Percentiles rank a stretch among this genome's conserved stretches.
Conservation (phyloP, 257 asterid species). For the Plantago major region DNA sequence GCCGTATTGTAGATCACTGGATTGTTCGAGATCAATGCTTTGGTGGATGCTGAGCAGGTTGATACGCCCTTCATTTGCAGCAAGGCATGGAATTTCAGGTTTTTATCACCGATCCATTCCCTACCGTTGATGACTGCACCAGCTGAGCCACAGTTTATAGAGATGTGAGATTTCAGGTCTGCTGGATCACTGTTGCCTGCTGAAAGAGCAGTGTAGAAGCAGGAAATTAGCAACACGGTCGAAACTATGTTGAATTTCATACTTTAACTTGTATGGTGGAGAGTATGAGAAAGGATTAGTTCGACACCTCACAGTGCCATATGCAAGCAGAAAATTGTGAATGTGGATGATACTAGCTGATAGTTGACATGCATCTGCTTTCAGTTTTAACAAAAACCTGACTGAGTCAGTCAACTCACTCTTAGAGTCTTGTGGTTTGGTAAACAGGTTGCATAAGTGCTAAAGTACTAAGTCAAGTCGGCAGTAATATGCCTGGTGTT, state of each 20-base stretch:
- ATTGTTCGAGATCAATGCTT: conserved; percentile 9
- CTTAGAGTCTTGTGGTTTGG: too few species aligned
- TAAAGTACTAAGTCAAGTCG: too few species aligned
- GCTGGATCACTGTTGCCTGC: background rate
- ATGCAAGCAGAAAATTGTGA: too few species aligned
- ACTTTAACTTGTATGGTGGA: background rate
- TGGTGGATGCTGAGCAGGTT: conserved; percentile 24
- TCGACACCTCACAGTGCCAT: too few species aligned
- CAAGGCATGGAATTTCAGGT: conserved; percentile 8
- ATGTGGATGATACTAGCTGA: too few species aligned
- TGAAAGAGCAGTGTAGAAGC: conserved; percentile 13
- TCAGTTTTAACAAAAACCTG: too few species aligned
- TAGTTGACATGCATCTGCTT: too few species aligned
- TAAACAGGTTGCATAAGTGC: too few species aligned
- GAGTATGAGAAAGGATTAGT: background rate
- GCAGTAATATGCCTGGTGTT: too few species aligned
- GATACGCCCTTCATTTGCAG: conserved; percentile 37
- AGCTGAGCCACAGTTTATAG: conserved; percentile 38
- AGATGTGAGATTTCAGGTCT: conserved; percentile 18
- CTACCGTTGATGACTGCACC: conserved; percentile 32
- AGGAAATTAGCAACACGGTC: background rate
- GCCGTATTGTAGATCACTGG: conserved; percentile 25
- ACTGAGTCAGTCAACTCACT: too few species aligned
- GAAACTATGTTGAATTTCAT: conserved; percentile 11
- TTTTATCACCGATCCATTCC: conserved; percentile 42